Percentiles rank a stretch among this genome's conserved stretches.
These are phyloP conservation scores for Chalciporus chontae DNA, from an alignment of 768 basidiomycete genomes.

Conservation along the genomic window DNA sequence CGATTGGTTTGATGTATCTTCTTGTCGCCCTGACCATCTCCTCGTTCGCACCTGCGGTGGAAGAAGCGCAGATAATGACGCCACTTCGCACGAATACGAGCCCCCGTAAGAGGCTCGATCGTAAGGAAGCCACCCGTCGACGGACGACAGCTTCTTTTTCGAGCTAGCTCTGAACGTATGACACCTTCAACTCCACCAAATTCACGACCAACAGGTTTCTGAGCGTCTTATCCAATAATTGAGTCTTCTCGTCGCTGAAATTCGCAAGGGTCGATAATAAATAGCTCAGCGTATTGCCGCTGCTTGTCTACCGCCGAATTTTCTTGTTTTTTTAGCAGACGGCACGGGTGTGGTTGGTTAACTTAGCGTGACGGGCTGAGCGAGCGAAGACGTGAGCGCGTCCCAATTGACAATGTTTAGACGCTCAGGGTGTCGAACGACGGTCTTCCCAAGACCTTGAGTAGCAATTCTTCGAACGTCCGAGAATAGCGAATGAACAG, in stretches of 20 bases:
- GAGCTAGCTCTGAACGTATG: slow-evolving; percentile 84
- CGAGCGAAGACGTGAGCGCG: slow-evolving; percentile 47
- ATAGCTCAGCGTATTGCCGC: slow-evolving; percentile 47
- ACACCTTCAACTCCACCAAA: slow-evolving; percentile 60
- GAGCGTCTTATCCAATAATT: slow-evolving; percentile 37
- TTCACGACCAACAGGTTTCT: slow-evolving; percentile 50
- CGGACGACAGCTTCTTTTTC: slow-evolving; percentile 75
- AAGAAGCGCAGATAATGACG: slow-evolving; percentile 38
- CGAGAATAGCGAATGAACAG: slow-evolving; percentile 53
- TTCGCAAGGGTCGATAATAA: slow-evolving; percentile 50
- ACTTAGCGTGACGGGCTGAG: slow-evolving; percentile 32
- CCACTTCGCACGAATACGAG: slow-evolving; percentile 67
- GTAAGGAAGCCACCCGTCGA: slow-evolving; percentile 50
- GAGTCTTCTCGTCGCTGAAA: slow-evolving; percentile 38
- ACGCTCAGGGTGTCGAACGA: slow-evolving; percentile 40
- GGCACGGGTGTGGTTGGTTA: slow-evolving; percentile 16
- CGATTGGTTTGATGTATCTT: slow-evolving; percentile 52
- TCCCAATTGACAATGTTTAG: slow-evolving; percentile 57
- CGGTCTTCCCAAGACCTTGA: slow-evolving; percentile 38
- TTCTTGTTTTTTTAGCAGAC: slow-evolving; percentile 34
- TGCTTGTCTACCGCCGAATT: slow-evolving; percentile 48
- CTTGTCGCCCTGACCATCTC: slow-evolving; percentile 43
- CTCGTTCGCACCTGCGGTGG: not conserved
- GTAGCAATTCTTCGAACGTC: slow-evolving; percentile 50
- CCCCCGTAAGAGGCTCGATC: slow-evolving; percentile 59